Percentiles rank a stretch among this genome's conserved stretches.
Conservation (phyloP, 306 rosid species). For the Trifolium pratense region DNA sequence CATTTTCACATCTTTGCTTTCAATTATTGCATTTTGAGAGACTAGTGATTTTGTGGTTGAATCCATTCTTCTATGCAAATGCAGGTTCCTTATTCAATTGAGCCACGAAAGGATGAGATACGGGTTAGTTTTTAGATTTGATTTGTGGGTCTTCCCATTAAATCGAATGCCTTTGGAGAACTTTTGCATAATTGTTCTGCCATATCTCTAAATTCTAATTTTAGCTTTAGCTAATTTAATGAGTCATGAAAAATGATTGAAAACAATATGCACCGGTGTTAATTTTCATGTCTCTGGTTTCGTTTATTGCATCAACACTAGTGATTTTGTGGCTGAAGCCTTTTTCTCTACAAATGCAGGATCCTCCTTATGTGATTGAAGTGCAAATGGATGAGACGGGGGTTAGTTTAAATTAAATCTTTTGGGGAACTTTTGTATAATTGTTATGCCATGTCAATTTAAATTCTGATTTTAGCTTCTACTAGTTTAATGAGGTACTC, state of each 20-base stretch:
- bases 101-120: too few species aligned
- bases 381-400: conserved; percentile 86
- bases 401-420: conserved; percentile 55
- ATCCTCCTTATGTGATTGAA: conserved; percentile 82
- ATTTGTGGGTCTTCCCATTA: too few species aligned
- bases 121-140: too few species aligned
- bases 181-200: too few species aligned
- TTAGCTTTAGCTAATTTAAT: too few species aligned
- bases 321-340: background rate
- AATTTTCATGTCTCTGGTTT: background rate
- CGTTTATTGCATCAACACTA: too few species aligned
- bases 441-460: too few species aligned
- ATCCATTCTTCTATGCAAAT: background rate
- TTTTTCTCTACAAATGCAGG: conserved; percentile 47
- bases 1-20: background rate
- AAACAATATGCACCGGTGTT: background rate
- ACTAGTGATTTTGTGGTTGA: conserved; percentile 14
- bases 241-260: background rate
- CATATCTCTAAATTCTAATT: too few species aligned
- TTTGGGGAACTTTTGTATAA: conserved; percentile 8
- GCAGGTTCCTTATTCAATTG: too few species aligned
- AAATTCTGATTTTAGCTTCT: too few species aligned
- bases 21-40: background rate
- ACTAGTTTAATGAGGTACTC: too few species aligned
- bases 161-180: too few species aligned